Percentiles rank a stretch among this genome's conserved stretches.
phyloP scores from a whole-genome alignment of 2,329 filamentous ascomycete genomes.

The Ophiobolus disseminans region DNA sequence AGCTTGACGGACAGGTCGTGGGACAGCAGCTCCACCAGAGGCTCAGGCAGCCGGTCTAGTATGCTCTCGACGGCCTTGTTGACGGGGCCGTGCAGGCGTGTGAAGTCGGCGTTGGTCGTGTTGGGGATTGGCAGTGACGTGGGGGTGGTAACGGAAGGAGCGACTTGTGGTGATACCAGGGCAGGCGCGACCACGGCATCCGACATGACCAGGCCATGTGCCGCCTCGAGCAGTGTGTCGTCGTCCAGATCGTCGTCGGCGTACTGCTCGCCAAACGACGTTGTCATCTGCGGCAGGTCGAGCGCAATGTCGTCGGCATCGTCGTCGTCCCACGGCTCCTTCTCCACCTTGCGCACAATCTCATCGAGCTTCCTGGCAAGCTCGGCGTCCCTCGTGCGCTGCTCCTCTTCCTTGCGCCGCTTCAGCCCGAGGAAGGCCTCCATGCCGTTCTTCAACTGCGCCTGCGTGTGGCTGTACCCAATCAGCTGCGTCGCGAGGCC shows the following conservation, averaged over 20 bases:
- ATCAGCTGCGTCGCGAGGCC: slow-evolving; percentile 49
- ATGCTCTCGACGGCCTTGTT: slow-evolving; percentile 35
- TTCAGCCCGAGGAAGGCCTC: slow-evolving; percentile 43
- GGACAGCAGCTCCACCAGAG: slow-evolving; percentile 43
- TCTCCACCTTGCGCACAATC: slow-evolving; percentile 31
- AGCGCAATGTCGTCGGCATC: slow-evolving; percentile 17
- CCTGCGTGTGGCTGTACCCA: slow-evolving; percentile 49
- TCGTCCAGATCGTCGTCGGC: slow-evolving; percentile 45
- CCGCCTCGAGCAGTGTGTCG: slow-evolving; percentile 36
- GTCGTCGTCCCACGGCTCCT: slow-evolving; percentile 45
- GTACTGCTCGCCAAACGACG: slow-evolving; percentile 22
- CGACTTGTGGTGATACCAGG: no score
- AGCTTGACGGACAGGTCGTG: slow-evolving; percentile 31
- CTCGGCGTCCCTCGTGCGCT: slow-evolving; percentile 25
- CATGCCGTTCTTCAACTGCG: slow-evolving; percentile 48
- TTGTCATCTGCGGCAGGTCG: slow-evolving; percentile 16
- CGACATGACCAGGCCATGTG: slow-evolving; percentile 36
- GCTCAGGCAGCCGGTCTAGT: slow-evolving; percentile 33
- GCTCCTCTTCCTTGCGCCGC: slow-evolving; percentile 31
- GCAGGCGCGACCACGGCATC: slow-evolving; percentile 31
- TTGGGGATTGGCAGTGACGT: not conserved
- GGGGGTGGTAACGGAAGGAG: no score
- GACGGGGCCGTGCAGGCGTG: slow-evolving; percentile 40
- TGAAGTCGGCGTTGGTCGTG: slow-evolving; percentile 5
- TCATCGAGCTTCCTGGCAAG: slow-evolving; percentile 29